Evolutionary conservation across 148 eudicot species (phyloP), one percentile per base, ranked within the genome.

Genomic region (Linanthus parryae): DNA sequence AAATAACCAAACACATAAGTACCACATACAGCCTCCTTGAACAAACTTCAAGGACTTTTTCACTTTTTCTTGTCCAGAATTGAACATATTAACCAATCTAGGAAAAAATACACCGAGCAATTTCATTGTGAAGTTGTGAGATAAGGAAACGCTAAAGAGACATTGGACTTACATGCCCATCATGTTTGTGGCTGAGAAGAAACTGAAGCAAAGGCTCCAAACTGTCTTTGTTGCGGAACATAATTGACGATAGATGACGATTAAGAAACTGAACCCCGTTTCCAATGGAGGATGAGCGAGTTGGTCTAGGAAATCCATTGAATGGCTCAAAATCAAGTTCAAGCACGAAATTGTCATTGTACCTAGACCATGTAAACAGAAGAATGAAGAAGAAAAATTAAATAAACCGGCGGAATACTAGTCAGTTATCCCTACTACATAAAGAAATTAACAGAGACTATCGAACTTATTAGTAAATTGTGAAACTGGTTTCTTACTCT

Each of bases 181-280:
- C 80, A 65, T 94, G 80, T 22, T 50, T 82, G 79, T 94, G 96
- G 18, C 61, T 73, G 40, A 91, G 71, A n/a, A 94, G 94, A 76
- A 94, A 94, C 70, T 84, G 61, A 65, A 88, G 88, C 44, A 94
- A 68, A n/a, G 99, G 99, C 67, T 87, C 96, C 65, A 94, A 68
- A 51, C 71, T 84, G 26, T 94, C 99, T 68, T 68, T 94, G 59
- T 73, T 88, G 48, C 96, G 80, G 60, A 94, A 94, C 99, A 94
- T 84, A 59, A 73, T 71, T 10, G 99, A 94, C 30, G 99, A 94
- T 23, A 94, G 79, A 68, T 88, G 99, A 47, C 99, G 72, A 53
- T 94, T 94, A 40, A 94, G 95, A 65, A 94, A 94, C 59, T 94
- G 99, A 54, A 94, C 99, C 3, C 99, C 99, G 64, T 87, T 88